Base-by-base conservation (phyloP, 495 filamentous ascomycete species). In the Rusavskia elegans region DNA sequence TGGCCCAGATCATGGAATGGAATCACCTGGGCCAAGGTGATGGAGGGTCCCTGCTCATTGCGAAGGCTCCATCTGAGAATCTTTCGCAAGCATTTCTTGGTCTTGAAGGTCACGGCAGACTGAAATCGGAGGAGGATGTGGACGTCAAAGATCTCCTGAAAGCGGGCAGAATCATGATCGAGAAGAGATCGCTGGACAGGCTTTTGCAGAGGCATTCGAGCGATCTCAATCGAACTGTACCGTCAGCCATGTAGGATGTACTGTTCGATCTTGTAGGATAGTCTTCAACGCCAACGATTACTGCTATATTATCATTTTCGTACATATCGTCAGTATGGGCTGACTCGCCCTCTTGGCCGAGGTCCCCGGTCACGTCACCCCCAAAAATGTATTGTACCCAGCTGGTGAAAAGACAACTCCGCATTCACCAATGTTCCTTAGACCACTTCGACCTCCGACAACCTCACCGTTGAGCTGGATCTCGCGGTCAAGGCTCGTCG, bases 131-230 rank as follows among this genome's bases (percentile, higher is more conserved):
- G 52, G 66, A 65, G 14, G 85, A 95, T 57, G 83, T 96, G 39
- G 90, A 96, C 74, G 88, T 96, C 39, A 96, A 95, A 75, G 83
- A 95, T 67, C 66, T 96, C 53, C 62, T 98, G 61, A 85, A 92
- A 71, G 78, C 84, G 39, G 84, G 84, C 40, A 76, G 87, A 53
- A 68, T 96, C 57, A 79, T 96, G 49, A 83, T 98, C 59, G 92
- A 98, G 76, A 81, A 81, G 68, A 66, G 67, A 53, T 90, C 88
- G 41, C 70, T 98, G 66, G 76, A 82, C 64, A 68, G 73, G 63
- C 81, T 97, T 59, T 71, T 95, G 63, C 66, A 70, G 59, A 66
- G 71, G 45, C 90, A 95, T 67, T 80, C 83, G 69, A 82, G 76
- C 61, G 89, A 95, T 69, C 61, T 94, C 52, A 62, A 53, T 13